Evolutionary conservation across 2,329 filamentous ascomycete genomes (phyloP), one percentile per base, ranked within the genome.

Genomic region (Alternaria consortialis): DNA sequence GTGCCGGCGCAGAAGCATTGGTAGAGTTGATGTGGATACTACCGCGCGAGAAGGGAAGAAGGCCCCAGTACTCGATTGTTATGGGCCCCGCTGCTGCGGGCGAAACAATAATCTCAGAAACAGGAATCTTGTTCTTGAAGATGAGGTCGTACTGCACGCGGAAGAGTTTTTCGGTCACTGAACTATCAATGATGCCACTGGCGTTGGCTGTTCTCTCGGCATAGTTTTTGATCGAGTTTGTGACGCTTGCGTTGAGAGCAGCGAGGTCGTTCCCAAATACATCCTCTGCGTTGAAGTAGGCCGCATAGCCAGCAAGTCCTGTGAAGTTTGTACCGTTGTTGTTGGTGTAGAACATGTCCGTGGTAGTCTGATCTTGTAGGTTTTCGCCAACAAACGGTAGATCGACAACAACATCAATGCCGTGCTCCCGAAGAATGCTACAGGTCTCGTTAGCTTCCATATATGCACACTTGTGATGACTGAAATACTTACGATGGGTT

Each of bases 101-200:
- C 27, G 50, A 37, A 1, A 53, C 9, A 3, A 53, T 53, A 11
- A 53, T 23, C 9, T 53, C 50, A 8, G 50, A 37, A 29, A 53
- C 42, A 2, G 50, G 50, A 17, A 53, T 53, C 37, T 53, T 53
- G 23, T 42, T 53, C 50, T 31, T 53, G 50, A 53, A 53, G 36
- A 53, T 53, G 25, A 53, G 31, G 9, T 53, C 36, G 23, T 42
- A 53, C 20, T 53, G 50, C 15, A 53, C 32, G 9, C 40, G 27
- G 36, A 53, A 53, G 0, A 53, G 37, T 25, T 42, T 53, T 36
- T 53, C 50, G 11, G 37, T 53, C 11, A 42, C 50, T 15, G 29
- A n/a, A 25, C 36, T 39, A 27, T 20, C 40, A 17, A 53, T 42
- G 37, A 42, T 29, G 11, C 50, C 50, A 39, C 37, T 53, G n/a